Conservation (phyloP, 495 filamentous ascomycete species). For the Lindgomyces ingoldianus region DNA sequence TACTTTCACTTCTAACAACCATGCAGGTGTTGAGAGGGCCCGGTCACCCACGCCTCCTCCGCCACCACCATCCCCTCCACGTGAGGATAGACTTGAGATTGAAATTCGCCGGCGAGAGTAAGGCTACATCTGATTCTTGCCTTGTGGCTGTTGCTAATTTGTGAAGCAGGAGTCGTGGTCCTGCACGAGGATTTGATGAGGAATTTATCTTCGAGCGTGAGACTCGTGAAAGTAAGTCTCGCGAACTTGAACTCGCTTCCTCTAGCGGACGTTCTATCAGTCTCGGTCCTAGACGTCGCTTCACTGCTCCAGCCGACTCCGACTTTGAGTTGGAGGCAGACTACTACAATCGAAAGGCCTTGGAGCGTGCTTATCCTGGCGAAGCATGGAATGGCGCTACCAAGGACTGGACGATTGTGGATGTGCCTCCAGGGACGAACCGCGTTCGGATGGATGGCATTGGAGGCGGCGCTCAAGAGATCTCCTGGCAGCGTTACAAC, state of each 20-base stretch:
- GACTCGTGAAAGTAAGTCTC: slow-evolving; percentile 44
- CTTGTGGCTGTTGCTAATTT: background rate
- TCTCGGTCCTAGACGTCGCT: slow-evolving; percentile 29
- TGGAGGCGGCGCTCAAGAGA: slow-evolving; percentile 65
- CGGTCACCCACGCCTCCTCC: slow-evolving; percentile 44
- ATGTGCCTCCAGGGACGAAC: slow-evolving; percentile 77
- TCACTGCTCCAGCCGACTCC: slow-evolving; percentile 44
- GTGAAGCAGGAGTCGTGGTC: slow-evolving; percentile 33
- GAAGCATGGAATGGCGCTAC: slow-evolving; percentile 69
- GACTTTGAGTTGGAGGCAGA: slow-evolving; percentile 62
- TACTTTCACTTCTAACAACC: slow-evolving; percentile 1
- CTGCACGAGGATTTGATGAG: slow-evolving; percentile 51
- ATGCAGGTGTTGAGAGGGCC: slow-evolving; percentile 42
- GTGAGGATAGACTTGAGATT: slow-evolving; percentile 49
- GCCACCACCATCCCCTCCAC: slow-evolving; percentile 47
- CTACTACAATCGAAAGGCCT: slow-evolving; percentile 62
- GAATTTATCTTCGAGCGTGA: slow-evolving; percentile 63
- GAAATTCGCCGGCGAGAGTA: slow-evolving; percentile 52
- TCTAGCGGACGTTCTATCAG: slow-evolving; percentile 40
- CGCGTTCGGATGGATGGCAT: slow-evolving; percentile 73
- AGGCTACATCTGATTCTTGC: slow-evolving; percentile 1
- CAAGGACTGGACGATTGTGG: slow-evolving; percentile 72
- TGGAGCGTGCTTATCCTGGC: slow-evolving; percentile 61
- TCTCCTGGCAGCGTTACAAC: slow-evolving; percentile 75
- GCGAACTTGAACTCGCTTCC: slow-evolving; percentile 33